These are phyloP conservation scores for Fusarium guadeloupense DNA, from an alignment of 2,329 filamentous ascomycete genomes.

Conservation along the genomic window DNA sequence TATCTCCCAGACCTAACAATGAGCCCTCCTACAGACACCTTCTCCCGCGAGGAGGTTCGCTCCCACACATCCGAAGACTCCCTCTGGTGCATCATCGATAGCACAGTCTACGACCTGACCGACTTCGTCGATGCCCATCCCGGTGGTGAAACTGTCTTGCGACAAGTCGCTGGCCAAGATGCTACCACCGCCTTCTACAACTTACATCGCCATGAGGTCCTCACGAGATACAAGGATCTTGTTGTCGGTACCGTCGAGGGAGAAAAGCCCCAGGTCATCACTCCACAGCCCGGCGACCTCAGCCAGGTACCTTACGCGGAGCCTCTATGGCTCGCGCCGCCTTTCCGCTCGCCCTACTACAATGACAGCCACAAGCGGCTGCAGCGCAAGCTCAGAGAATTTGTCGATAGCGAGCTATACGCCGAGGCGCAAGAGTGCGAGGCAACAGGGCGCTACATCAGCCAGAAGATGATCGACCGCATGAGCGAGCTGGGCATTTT, in stretches of 20 bases:
- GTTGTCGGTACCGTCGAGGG: slow-evolving; percentile 79
- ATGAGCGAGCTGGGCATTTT: slow-evolving; percentile 80
- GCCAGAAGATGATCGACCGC: slow-evolving; percentile 76
- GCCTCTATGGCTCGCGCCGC: slow-evolving; percentile 80
- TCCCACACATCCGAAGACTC: slow-evolving; percentile 80
- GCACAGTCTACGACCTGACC: slow-evolving; percentile 85
- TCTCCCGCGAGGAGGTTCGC: slow-evolving; percentile 72
- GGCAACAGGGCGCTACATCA: slow-evolving; percentile 75
- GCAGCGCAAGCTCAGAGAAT: slow-evolving; percentile 75
- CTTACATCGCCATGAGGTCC: slow-evolving; percentile 89
- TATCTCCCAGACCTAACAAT: slow-evolving; percentile 9
- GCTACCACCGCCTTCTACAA: slow-evolving; percentile 90
- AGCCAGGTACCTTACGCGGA: slow-evolving; percentile 85
- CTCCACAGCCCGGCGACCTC: slow-evolving; percentile 74
- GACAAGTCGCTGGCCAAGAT: slow-evolving; percentile 82
- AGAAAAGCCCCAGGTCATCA: slow-evolving; percentile 79
- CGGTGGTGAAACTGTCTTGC: slow-evolving; percentile 80
- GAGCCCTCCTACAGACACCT: slow-evolving; percentile 57
- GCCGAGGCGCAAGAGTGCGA: slow-evolving; percentile 82
- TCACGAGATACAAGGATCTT: slow-evolving; percentile 79
- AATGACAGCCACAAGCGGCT: slow-evolving; percentile 76
- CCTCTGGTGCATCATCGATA: slow-evolving; percentile 86
- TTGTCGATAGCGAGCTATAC: slow-evolving; percentile 75
- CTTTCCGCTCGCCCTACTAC: slow-evolving; percentile 84
- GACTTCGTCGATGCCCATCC: slow-evolving; percentile 89